Evolutionary conservation across 139 green algal genomes (phyloP), one percentile per base, ranked within the genome.

Genomic region (Chlamydomonas asymmetrica): DNA sequence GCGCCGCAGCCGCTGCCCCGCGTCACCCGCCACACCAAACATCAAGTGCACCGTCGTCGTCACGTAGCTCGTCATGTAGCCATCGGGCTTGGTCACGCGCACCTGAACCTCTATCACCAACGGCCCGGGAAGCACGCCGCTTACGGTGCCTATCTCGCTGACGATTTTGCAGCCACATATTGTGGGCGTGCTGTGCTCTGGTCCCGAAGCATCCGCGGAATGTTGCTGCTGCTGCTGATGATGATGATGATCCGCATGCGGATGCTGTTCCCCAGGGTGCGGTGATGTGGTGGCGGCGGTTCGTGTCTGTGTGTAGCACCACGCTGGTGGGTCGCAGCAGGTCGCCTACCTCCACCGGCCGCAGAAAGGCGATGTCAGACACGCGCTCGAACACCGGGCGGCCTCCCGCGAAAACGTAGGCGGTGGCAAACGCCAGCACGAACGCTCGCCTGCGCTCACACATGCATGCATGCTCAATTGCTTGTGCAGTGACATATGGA

Each of bases 391-490:
- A 93, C 0, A 40, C 40, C 0, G 92, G 92, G 29, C 92, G 68
- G 5, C 22, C 70, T 25, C 90, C 92, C 20, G 80, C 87, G 74
- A 96, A 95, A 67, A 91, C 77, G 82, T 97, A 96, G n/a, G 79
- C 79, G 22, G 88, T 93, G 16, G 89, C 82, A 72, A 95, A 95
- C 0, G 89, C 93, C 49, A 97, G 81, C 82, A 97, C 93, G 82
- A 90, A 97, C 0, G 93, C 93, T 0, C 91, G 85, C 71, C 86
- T n/a, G n/a, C n/a, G n/a, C n/a, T n/a, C n/a, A n/a, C n/a, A n/a
- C n/a, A n/a, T n/a, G n/a, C n/a, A n/a, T n/a, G n/a, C n/a, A n/a
- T n/a, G n/a, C n/a, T n/a, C n/a, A n/a, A n/a, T n/a, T n/a, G n/a
- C n/a, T n/a, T n/a, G n/a, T n/a, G n/a, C n/a, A n/a, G n/a, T n/a